Evolutionary conservation across 2,329 filamentous ascomycete genomes (phyloP), one percentile per base, ranked within the genome.

Genomic region (Ascochyta rabiei): DNA sequence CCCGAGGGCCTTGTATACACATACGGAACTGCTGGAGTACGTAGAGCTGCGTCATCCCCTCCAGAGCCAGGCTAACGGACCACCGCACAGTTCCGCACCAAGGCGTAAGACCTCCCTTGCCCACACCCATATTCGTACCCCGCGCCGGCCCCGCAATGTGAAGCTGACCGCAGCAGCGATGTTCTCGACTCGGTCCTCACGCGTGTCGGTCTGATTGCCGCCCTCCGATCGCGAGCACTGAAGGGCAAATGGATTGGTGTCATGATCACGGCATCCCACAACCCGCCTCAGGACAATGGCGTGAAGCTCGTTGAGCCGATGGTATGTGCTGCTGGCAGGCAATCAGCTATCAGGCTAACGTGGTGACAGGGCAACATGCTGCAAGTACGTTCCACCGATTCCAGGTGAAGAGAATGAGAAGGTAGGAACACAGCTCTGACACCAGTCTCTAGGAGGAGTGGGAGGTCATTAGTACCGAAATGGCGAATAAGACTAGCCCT

Each of bases 131-230:
- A 23, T 6, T 31, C 15, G 24, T 15, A 7, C 24, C 24, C 19
- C 24, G n/a, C 21, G 8, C 18, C n/a, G 3, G 10, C 33, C 31
- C 26, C 37, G 34, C 35, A 24, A 54, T 64, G 65, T 65, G 63
- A 62, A 62, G 66, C 79, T 74, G 70, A 74, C 62, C 30, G 55
- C 56, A 49, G 59, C 68, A 86, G 84, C 55, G 88, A 92, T 68
- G 84, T 96, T 52, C 89, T 98, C 68, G 90, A 96, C 73, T 95
- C 91, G 31, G 91, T 99, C 61, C 86, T 96, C 66, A 97, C 93
- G 78, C 89, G 93, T 41, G 93, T 97, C 62, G 95, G 93, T 46
- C 85, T 99, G 57, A 86, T 97, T 53, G 91, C 95, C 28, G 87
- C 90, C 52, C 84, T 98, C 46, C 89, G 95, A 60, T 97, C 92